Evolutionary conservation across 164 flowering plant species (phyloP), one percentile per base, ranked within the genome.

Genomic region (Umbilicus rupestris): DNA sequence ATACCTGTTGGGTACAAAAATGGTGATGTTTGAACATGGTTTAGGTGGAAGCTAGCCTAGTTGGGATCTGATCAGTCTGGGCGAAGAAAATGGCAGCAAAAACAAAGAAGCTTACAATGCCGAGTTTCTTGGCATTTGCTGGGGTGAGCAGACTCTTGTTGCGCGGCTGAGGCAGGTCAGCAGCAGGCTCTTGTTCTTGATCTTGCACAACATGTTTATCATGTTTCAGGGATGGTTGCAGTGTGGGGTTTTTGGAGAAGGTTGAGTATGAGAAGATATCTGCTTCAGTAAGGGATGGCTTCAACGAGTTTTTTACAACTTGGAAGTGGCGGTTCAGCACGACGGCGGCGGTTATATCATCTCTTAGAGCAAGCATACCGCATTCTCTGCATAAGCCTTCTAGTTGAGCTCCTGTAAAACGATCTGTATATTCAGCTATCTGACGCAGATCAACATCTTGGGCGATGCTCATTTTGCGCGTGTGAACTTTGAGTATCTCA

Each of bases 391-490:
- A 91, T 14, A 94, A 75, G 6, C 88, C 87, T 71, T 84, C 89
- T 62, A 94, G 77, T 77, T 94, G 96, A 0, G 96, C 97, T 46
- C 99, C 97, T 0, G 92, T 91, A 80, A 91, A 94, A 30, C 81
- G 87, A 62, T 88, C 92, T 0, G 97, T 91, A 2, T 76, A 87
- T 79, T 81, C 82, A 19, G 96, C 99, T 50, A 94, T 72, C 63
- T 73, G 71, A 74, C 73, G 74, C 33, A 94, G 87, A 77, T 91
- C 76, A 22, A 91, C 88, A 74, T 89, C 96, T 52, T 77, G 59
- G 0, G 69, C 83, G 14, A 89, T 20, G 60, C 72, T 81, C 92
- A 91, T 91, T 5, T 76, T 76, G 17, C 88, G 85, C 47, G 99
- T 89, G 69, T 91, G 97, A 6, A 94, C 96, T 52, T 71, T 68